Conservation (phyloP, 805 yeast genomes). For the Yamadazyma takamatsuzukensis region DNA sequence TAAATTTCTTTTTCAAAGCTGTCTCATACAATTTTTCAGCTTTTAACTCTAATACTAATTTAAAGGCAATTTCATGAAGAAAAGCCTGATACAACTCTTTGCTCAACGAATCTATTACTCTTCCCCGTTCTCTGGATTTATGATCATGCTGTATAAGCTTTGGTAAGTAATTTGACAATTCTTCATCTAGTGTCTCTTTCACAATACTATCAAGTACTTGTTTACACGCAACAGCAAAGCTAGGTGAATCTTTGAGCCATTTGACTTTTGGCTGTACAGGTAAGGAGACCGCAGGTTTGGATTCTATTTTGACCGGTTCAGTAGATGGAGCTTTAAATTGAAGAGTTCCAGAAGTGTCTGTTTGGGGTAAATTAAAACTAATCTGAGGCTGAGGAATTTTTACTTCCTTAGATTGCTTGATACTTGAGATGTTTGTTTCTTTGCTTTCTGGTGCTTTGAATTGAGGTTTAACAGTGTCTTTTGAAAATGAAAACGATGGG, state of each 20-base stretch:
- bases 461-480: no score
- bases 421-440: no score
- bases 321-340: no score
- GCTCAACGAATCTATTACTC: slow-evolving; percentile 37
- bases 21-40: slow-evolving; percentile 42
- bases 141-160: slow-evolving; percentile 21
- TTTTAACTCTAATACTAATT: slow-evolving; percentile 35
- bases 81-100: slow-evolving; percentile 57
- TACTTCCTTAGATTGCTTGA: no score
- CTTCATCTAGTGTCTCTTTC: slow-evolving; percentile 19
- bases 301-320: no score
- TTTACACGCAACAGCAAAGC: slow-evolving; percentile 25
- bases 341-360: no score
- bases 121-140: slow-evolving; percentile 15
- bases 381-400: no score
- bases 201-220: slow-evolving; percentile 20
- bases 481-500: no score
- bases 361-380: no score
- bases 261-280: slow-evolving; percentile 16
- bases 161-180: slow-evolving; percentile 21
- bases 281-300: no score
- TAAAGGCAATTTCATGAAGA: slow-evolving; percentile 51
- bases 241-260: slow-evolving; percentile 21
- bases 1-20: slow-evolving; percentile 23
- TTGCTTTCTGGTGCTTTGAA: no score